Percentiles rank a stretch among this genome's conserved stretches.
phyloP scores from a whole-genome alignment of 2,329 filamentous ascomycete genomes.

The Fusarium sp. region DNA sequence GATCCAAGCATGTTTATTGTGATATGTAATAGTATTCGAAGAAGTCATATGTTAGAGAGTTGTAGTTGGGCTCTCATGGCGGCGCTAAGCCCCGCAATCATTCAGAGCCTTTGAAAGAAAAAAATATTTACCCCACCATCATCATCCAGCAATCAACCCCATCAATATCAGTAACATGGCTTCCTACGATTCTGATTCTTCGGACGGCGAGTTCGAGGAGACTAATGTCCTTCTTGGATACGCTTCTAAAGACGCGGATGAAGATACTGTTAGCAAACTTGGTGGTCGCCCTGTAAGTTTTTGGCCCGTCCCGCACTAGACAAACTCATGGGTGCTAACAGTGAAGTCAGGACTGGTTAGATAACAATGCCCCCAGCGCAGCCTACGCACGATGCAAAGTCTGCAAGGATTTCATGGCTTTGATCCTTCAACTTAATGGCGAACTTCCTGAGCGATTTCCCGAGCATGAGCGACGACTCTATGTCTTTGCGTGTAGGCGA shows the following conservation, averaged over 20 bases:
- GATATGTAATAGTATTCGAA: slow-evolving; percentile 1
- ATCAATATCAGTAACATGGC: slow-evolving; percentile 65
- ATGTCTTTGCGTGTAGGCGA: slow-evolving; percentile 84
- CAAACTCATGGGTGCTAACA: slow-evolving; percentile 35
- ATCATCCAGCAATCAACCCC: slow-evolving; percentile 35
- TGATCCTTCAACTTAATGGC: slow-evolving; percentile 91
- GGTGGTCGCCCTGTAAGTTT: slow-evolving; percentile 84
- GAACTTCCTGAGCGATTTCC: slow-evolving; percentile 90
- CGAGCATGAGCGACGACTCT: slow-evolving; percentile 86
- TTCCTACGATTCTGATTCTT: slow-evolving; percentile 89
- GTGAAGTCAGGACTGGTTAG: slow-evolving; percentile 80
- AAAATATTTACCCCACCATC: slow-evolving; percentile 59
- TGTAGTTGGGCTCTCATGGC: slow-evolving; percentile 23
- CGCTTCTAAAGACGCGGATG: slow-evolving; percentile 80
- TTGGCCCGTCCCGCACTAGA: background rate
- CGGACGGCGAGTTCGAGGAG: slow-evolving; percentile 76
- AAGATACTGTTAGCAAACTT: slow-evolving; percentile 87
- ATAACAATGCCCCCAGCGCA: slow-evolving; percentile 77
- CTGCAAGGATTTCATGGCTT: slow-evolving; percentile 84
- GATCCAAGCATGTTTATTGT: background rate
- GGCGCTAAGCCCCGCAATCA: slow-evolving; percentile 51
- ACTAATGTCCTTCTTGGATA: slow-evolving; percentile 94
- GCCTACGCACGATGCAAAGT: slow-evolving; percentile 85
- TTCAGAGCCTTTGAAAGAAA: slow-evolving; percentile 45
- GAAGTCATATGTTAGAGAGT: background rate